Evolutionary conservation across 2,329 filamentous ascomycete species (phyloP).

Genomic region (Paraconiothyrium brasiliense): DNA sequence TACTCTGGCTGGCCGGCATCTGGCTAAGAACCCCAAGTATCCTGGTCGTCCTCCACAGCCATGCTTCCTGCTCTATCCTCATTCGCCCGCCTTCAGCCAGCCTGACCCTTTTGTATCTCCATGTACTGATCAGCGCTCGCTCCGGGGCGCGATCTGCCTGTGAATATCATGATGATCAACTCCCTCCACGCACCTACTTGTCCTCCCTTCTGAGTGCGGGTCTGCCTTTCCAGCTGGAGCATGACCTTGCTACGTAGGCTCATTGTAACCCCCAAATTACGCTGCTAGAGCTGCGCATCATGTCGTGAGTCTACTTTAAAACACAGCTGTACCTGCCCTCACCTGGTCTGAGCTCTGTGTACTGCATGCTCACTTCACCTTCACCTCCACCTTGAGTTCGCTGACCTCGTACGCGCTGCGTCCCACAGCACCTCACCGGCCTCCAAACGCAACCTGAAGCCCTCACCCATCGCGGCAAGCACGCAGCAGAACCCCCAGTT

Average conservation of each 20-base stretch:
- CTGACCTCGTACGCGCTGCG: constrained; percentile 41
- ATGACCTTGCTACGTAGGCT: constrained; percentile 44
- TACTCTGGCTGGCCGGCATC: constrained; percentile 39
- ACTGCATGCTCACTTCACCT: constrained; percentile 15
- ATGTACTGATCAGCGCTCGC: constrained; percentile 51
- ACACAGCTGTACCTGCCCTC: constrained; percentile 25
- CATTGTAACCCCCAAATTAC: constrained; percentile 35
- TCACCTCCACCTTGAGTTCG: constrained; percentile 24
- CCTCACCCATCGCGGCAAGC: constrained; percentile 50
- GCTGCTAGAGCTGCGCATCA: constrained; percentile 38
- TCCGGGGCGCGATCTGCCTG: constrained; percentile 44
- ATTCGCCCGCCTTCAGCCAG: constrained; percentile 48
- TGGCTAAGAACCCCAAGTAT: constrained; percentile 41
- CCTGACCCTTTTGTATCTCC: constrained; percentile 50
- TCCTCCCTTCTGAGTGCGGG: constrained; percentile 42
- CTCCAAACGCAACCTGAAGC: constrained; percentile 56
- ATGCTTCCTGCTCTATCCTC: constrained; percentile 33
- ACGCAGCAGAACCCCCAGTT: constrained; percentile 34
- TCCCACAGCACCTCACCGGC: constrained; percentile 52
- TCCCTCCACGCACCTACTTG: constrained; percentile 38
- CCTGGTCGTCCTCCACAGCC: constrained; percentile 45
- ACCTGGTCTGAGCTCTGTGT: constrained; percentile 17
- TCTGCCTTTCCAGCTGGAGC: constrained; percentile 42
- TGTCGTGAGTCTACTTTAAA: constrained; percentile 49
- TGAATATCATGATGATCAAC: constrained; percentile 52